These are phyloP conservation scores for Fusarium staphyleae DNA, from an alignment of 2,329 filamentous ascomycete species.

Conservation along the genomic window DNA sequence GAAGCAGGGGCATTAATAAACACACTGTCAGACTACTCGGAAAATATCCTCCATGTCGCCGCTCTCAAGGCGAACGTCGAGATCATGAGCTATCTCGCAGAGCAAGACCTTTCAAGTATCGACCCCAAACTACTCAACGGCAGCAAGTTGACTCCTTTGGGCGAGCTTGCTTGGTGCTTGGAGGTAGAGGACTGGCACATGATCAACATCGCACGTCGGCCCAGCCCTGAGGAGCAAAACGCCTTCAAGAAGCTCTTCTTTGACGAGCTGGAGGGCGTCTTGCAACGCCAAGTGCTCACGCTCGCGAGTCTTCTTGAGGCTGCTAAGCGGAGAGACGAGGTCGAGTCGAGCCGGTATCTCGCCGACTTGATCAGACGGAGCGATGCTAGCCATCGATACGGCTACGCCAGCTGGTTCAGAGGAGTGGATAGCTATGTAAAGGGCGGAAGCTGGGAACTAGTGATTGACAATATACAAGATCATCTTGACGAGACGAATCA, in stretches of 20 bases:
- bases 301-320: background rate
- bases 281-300: background rate
- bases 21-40: accelerated
- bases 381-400: accelerated
- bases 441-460: conserved; percentile 1
- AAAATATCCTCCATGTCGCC: accelerated
- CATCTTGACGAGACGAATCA: conserved; percentile 2
- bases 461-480: background rate
- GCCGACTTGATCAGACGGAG: background rate
- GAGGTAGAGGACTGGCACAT: accelerated
- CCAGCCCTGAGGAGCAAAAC: background rate
- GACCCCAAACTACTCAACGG: background rate
- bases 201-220: accelerated
- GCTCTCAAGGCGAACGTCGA: accelerated
- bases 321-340: background rate
- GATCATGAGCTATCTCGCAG: background rate
- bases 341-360: background rate
- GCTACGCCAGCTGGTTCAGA: conserved; percentile 14
- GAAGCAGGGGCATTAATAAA: background rate
- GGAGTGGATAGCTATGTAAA: conserved; percentile 6
- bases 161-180: accelerated
- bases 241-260: conserved; percentile 13
- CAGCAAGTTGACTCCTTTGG: accelerated
- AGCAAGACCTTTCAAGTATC: background rate
- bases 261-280: background rate